Evolutionary conservation across 192 early-diverging fungal species (phyloP), one percentile per base, ranked within the genome.

Genomic region (Rhizophagus prolifer): DNA sequence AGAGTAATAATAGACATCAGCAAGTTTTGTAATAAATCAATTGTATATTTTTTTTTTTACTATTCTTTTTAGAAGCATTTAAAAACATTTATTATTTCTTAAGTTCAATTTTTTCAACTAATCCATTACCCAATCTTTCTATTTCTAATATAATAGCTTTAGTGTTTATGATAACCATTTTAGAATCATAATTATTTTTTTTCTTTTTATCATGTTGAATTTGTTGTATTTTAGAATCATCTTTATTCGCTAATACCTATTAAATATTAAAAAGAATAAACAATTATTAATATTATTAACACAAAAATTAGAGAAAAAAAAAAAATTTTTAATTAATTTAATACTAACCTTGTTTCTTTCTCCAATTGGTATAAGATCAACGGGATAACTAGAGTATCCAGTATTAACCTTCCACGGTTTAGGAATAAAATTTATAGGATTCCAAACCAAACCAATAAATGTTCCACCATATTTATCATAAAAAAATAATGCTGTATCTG

Each of bases 381-480:
- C 14, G 4, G 14, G 47, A 54, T 25, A 30, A 23, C 64, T 68
- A 65, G 89, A 90, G 75, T 83, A 93, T 21, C 80, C 85, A 36
- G 86, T 46, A 78, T 86, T 89, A 28, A 90, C 89, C 80, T 90
- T 93, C 89, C 89, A 95, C 4, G 81, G 82, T 46, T 85, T 78
- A 7, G 89, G 85, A n/a, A 82, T 82, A 10, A 89, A 79, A 2
- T 82, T 63, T 10, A 74, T 76, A 4, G 88, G 89, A 71, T 90
- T 91, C 88, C 90, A 91, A 25, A 93, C 86, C 7, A 95, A 85
- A 21, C 87, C 91, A 72, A 95, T 85, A 23, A 82, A 82, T 58
- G 89, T 86, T 58, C 94, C 92, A 21, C 94, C 94, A 65, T 92
- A 92, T 50, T 83, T 77, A 75, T 95, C 90, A 79, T 89, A 82